Percentiles rank a stretch among this genome's conserved stretches.
These are phyloP conservation scores for Hevea brasiliensis DNA, from an alignment of 345 rosid genomes.

Conservation along the genomic window DNA sequence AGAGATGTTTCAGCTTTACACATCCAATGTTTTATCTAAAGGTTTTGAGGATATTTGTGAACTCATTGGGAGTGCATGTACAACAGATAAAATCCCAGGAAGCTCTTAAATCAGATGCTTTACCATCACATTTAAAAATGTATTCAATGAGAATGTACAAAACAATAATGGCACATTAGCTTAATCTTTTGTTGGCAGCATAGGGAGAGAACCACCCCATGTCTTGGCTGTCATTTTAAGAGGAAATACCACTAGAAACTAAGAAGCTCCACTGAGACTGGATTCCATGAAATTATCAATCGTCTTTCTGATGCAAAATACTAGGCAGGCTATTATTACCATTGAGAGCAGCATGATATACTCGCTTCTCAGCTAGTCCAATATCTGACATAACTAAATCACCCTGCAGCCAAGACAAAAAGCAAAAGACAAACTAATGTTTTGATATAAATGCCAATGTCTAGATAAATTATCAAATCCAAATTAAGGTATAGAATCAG, in stretches of 20 bases:
- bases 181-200: conserved; percentile 15
- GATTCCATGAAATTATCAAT: conserved; percentile 70
- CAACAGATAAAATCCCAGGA: conserved; percentile 8
- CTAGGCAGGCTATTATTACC: conserved; percentile 97
- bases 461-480: background rate
- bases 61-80: conserved; percentile 14
- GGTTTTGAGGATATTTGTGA: conserved; percentile 23
- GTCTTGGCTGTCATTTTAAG: conserved; percentile 29
- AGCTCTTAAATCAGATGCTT: conserved; percentile 20
- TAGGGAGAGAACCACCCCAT: conserved; percentile 16
- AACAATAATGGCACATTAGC: conserved; percentile 17
- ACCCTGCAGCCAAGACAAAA: conserved; percentile 59
- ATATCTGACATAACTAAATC: conserved; percentile 73
- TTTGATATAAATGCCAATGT: background rate
- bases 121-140: conserved; percentile 19
- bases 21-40: conserved; percentile 33
- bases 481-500: background rate
- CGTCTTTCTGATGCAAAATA: conserved; percentile 97
- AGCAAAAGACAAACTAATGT: background rate
- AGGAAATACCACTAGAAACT: conserved; percentile 32
- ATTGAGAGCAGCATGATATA: conserved; percentile 95
- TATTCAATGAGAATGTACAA: conserved; percentile 34
- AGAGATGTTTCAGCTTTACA: conserved; percentile 82
- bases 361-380: conserved; percentile 93
- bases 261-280: conserved; percentile 41